Evolutionary conservation across 1,139 yeast genomes (phyloP), one percentile per base, ranked within the genome.

Genomic region (Yamadazyma oceani): DNA sequence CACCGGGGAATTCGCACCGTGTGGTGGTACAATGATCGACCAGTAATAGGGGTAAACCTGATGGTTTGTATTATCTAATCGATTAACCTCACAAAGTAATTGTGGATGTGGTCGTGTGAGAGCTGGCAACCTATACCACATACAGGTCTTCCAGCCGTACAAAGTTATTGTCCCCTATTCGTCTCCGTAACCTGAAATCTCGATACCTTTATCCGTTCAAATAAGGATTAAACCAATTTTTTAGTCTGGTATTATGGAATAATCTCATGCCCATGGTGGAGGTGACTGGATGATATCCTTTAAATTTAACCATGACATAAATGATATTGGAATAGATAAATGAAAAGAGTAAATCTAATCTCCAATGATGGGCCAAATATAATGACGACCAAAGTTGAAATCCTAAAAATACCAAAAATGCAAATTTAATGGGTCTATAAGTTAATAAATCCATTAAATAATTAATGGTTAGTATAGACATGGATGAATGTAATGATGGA

Each of bases 331-430:
- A 42, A 37, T 50, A 52, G 26, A 76, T 58, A 7, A 73, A 31
- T 4, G 70, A 54, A 54, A 73, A 74, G 37, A 69, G 53, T n/a
- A 62, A 37, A 49, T 82, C 88, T 26, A 81, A 57, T 43, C 85
- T 63, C 75, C 82, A 82, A 58, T 82, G 88, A 55, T 82, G 89
- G 53, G 80, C 86, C 42, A 82, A 58, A 50, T 82, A 82, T 58
- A 82, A 80, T 11, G 88, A 80, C 16, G 85, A 80, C 87, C 87
- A 82, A 83, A 87, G 80, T 54, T 82, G 88, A 34, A 79, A 54
- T 5, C 64, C 42, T 33, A 77, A 75, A 62, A 77, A 66, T 3
- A 39, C 29, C 38, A 67, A 46, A 38, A 71, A 63, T 23, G 57
- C 40, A 13, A 55, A 32, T 50, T 73, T 62, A 44, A 73, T 55